Evolutionary conservation across 768 basidiomycete genomes (phyloP).

Genomic region (Melanogaster broomeanus): DNA sequence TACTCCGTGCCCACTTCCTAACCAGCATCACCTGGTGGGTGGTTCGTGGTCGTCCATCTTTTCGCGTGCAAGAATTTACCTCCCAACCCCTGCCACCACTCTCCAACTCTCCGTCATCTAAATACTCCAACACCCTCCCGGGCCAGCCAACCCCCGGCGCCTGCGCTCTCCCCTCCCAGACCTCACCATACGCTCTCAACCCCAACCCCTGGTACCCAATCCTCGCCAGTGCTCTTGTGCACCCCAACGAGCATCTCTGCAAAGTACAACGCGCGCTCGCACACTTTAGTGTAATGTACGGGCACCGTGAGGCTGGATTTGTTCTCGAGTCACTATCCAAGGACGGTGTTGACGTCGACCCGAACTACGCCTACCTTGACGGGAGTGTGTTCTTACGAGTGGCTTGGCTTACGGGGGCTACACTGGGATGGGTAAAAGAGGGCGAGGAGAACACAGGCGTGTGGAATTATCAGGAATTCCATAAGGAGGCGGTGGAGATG

Average conservation of each 20-base stretch:
- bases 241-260: slow-evolving; percentile 59
- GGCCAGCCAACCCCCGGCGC: slow-evolving; percentile 21
- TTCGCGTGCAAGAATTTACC: slow-evolving; percentile 55
- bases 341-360: slow-evolving; percentile 36
- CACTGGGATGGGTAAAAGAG: slow-evolving; percentile 43
- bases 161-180: slow-evolving; percentile 30
- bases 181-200: slow-evolving; percentile 36
- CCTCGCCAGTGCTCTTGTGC: slow-evolving; percentile 50
- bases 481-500: slow-evolving; percentile 23
- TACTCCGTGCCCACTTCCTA: slow-evolving; percentile 63
- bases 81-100: slow-evolving; percentile 27
- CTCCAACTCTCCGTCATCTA: slow-evolving; percentile 16
- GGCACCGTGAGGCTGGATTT: slow-evolving; percentile 39
- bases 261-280: slow-evolving; percentile 52
- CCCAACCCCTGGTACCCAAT: slow-evolving; percentile 65
- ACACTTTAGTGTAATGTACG: slow-evolving; percentile 48
- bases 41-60: slow-evolving; percentile 51
- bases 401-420: slow-evolving; percentile 52
- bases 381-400: slow-evolving; percentile 64
- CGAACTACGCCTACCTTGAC: slow-evolving; percentile 52
- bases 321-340: slow-evolving; percentile 22
- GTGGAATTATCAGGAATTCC: slow-evolving; percentile 34
- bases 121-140: slow-evolving; percentile 23
- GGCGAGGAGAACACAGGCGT: slow-evolving; percentile 31
- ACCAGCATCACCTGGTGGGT: slow-evolving; percentile 55